Percentiles rank a stretch among this genome's conserved stretches.
These are phyloP conservation scores for Metschnikowia lachancei DNA, from an alignment of 805 yeast species.

Conservation along the genomic window DNA sequence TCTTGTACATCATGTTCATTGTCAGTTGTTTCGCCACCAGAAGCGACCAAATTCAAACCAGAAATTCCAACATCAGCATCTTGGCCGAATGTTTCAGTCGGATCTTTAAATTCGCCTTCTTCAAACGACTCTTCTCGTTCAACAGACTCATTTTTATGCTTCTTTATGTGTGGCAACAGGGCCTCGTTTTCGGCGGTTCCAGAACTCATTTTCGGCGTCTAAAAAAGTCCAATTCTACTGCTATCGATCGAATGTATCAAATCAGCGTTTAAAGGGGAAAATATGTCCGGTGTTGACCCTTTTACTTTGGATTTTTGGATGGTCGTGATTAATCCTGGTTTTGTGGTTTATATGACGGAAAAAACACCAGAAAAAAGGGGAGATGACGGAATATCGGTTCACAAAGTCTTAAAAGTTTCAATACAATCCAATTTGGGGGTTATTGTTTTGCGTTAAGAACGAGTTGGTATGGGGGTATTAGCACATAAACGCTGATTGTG, in stretches of 20 bases:
- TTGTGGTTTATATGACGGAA: too few relatives aligned
- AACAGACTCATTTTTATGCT: not conserved
- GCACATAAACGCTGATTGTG: not conserved
- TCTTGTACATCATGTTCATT: too few relatives aligned
- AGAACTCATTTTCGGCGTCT: not conserved
- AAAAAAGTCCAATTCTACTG: not conserved
- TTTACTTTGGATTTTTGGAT: too few relatives aligned
- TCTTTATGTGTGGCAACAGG: not conserved
- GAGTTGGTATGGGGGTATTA: not conserved
- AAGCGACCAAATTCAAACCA: too few relatives aligned
- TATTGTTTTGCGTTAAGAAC: not conserved
- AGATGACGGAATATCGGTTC: too few relatives aligned
- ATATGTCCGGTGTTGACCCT: too few relatives aligned
- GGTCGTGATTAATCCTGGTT: too few relatives aligned
- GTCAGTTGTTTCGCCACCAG: too few relatives aligned
- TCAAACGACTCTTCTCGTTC: constrained; percentile 4
- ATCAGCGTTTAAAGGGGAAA: not conserved
- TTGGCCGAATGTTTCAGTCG: constrained; percentile 1
- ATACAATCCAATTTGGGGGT: not conserved
- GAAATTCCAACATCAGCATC: too few relatives aligned
- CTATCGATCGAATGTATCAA: not conserved
- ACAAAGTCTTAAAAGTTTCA: too few relatives aligned
- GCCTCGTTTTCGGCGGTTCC: not conserved
- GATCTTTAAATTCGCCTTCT: constrained; percentile 7
- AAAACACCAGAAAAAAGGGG: too few relatives aligned